A percentile compares a stretch with the other conserved stretches of the same genome.
Evolutionary conservation across 805 yeast species (phyloP).

Genomic region (Yamadazyma sp.): DNA sequence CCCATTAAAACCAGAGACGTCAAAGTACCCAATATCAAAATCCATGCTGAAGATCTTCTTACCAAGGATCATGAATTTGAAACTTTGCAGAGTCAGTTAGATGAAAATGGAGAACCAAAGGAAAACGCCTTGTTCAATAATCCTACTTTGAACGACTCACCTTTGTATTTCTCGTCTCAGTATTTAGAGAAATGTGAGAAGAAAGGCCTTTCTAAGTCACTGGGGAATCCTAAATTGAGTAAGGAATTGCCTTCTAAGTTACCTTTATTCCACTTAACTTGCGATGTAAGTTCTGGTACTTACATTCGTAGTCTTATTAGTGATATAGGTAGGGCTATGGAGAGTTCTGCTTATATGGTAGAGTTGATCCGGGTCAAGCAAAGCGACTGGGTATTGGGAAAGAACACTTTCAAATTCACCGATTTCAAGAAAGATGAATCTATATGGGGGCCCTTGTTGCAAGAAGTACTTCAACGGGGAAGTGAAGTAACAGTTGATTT

Average conservation of each 20-base stretch:
- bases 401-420: constrained; percentile 62
- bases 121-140: constrained; percentile 45
- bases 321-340: constrained; percentile 81
- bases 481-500: constrained; percentile 24
- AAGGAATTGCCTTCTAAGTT: constrained; percentile 50
- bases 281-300: constrained; percentile 91
- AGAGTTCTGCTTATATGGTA: constrained; percentile 86
- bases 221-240: constrained; percentile 39
- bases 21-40: constrained; percentile 51
- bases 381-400: constrained; percentile 78
- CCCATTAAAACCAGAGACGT: constrained; percentile 79
- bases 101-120: constrained; percentile 48
- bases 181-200: constrained; percentile 46
- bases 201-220: constrained; percentile 37
- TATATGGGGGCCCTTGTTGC: constrained; percentile 70
- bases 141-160: constrained; percentile 64
- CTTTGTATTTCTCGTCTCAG: constrained; percentile 57
- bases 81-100: constrained; percentile 41
- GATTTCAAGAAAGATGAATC: constrained; percentile 64
- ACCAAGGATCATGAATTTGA: constrained; percentile 55
- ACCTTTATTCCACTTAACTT: constrained; percentile 69
- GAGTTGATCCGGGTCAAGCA: constrained; percentile 71
- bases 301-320: constrained; percentile 87
- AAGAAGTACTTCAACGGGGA: constrained; percentile 47
- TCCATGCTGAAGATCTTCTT: constrained; percentile 54